These are phyloP conservation scores for Aspergillus haitiensis DNA, from an alignment of 495 filamentous ascomycete species.

Conservation along the genomic window DNA sequence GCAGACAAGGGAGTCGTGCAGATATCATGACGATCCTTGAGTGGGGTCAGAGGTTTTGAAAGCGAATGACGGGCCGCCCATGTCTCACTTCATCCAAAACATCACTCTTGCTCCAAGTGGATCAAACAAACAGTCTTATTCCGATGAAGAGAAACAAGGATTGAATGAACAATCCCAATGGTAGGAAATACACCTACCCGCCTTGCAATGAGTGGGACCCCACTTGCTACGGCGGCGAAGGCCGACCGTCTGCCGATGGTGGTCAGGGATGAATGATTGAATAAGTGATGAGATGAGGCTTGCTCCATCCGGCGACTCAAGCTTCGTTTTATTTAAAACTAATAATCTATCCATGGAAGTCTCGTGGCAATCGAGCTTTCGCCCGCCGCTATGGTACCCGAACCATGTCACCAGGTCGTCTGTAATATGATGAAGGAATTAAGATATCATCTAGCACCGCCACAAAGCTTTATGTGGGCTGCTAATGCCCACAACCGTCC, in stretches of 20 bases:
- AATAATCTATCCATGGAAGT: neutral
- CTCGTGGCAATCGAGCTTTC: neutral
- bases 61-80: slow-evolving; percentile 2
- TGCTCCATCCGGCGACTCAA: neutral
- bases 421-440: neutral
- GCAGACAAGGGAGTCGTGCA: neutral
- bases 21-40: slow-evolving; percentile 8
- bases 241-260: neutral
- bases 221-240: neutral
- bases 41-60: slow-evolving; percentile 3
- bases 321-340: neutral
- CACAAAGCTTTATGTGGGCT: slow-evolving; percentile 1
- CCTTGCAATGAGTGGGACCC: neutral
- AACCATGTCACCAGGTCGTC: neutral
- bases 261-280: neutral
- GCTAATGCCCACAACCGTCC: neutral
- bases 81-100: slow-evolving; percentile 22
- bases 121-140: neutral
- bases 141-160: neutral
- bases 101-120: slow-evolving; percentile 1
- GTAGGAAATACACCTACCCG: neutral
- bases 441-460: neutral
- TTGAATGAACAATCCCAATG: slow-evolving; percentile 7
- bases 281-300: neutral
- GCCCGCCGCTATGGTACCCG: neutral